phyloP scores from a whole-genome alignment of 495 filamentous ascomycete species.

The Gamarada debralockiae region DNA sequence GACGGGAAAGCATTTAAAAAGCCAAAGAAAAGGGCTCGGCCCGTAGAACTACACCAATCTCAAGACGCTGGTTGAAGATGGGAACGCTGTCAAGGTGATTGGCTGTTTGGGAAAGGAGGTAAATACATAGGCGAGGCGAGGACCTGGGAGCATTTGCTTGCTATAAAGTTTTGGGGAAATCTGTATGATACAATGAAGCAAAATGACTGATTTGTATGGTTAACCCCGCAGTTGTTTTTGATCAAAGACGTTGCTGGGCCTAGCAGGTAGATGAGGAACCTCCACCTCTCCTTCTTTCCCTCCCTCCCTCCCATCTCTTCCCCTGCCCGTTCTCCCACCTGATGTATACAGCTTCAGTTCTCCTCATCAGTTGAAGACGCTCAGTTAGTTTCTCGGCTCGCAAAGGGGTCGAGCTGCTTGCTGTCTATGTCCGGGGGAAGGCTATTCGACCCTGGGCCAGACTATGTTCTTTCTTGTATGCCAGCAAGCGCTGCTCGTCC shows the following conservation, averaged over 20 bases:
- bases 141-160: slow-evolving; percentile 15
- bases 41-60: slow-evolving; percentile 9
- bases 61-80: slow-evolving; percentile 22
- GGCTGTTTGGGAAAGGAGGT: slow-evolving; percentile 16
- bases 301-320: slow-evolving; percentile 2
- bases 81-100: slow-evolving; percentile 17
- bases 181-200: slow-evolving; percentile 13
- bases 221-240: slow-evolving; percentile 10
- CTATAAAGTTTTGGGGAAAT: slow-evolving; percentile 9
- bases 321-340: too few relatives aligned
- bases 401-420: slow-evolving; percentile 2
- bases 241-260: slow-evolving; percentile 11
- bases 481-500: too few relatives aligned
- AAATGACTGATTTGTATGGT: slow-evolving; percentile 13
- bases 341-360: too few relatives aligned
- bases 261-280: slow-evolving; percentile 15
- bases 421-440: slow-evolving; percentile 5
- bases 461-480: too few relatives aligned
- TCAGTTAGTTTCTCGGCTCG: too few relatives aligned
- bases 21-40: slow-evolving; percentile 12
- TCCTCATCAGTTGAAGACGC: too few relatives aligned
- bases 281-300: slow-evolving; percentile 2
- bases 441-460: slow-evolving; percentile 1
- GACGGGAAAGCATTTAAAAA: slow-evolving; percentile 13
- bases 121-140: slow-evolving; percentile 17